Base-by-base conservation (phyloP, 768 basidiomycete species). In the Podaxis sp. region DNA sequence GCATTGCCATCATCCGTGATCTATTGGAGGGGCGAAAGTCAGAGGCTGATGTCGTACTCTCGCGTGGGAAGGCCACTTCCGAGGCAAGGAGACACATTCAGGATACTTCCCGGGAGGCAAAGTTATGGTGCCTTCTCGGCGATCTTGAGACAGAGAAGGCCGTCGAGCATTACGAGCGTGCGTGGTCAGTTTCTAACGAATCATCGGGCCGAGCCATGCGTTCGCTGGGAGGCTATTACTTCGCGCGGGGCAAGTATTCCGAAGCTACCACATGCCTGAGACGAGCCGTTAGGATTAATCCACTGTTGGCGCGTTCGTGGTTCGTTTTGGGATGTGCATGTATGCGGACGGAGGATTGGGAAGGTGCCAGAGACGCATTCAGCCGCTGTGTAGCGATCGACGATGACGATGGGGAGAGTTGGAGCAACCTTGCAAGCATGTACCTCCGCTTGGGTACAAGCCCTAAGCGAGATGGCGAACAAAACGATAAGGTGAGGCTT, bases 321-420 rank as follows among this genome's bases (percentile, higher is more conserved):
- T 99, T 98, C 76, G 85, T 96, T 40, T 84, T 99, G n/a, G 97
- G 97, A 0, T 98, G 96, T 67, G 88, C 95, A 3, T 88, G 82
- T 65, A 86, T 96, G 74, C 82, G 90, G n/a, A 69, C 79, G 63
- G 93, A 97, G 75, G 77, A 87, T 54, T 99, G 95, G 96, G 83
- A 82, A 15, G 88, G 86, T 12, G 96, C 92, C 2, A 85, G 87
- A 60, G 87, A 89, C 51, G 92, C 92, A 0, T 99, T 99, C 73
- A 79, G 79, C 55, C 82, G 96, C 13, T 95, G 94, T 68, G 95
- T 98, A 0, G 79, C 85, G 12, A 88, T 99, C 63, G 96, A 99
- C 64, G 94, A 96, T 63, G 97, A 99, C 67, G 96, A 99, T 70
- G 94, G 87, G 3, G 96, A 99, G 81, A 96, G 95, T 67, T 99